Evolutionary conservation across 768 basidiomycete species (phyloP).

Genomic region (Chalciporus sphaerocephalus): DNA sequence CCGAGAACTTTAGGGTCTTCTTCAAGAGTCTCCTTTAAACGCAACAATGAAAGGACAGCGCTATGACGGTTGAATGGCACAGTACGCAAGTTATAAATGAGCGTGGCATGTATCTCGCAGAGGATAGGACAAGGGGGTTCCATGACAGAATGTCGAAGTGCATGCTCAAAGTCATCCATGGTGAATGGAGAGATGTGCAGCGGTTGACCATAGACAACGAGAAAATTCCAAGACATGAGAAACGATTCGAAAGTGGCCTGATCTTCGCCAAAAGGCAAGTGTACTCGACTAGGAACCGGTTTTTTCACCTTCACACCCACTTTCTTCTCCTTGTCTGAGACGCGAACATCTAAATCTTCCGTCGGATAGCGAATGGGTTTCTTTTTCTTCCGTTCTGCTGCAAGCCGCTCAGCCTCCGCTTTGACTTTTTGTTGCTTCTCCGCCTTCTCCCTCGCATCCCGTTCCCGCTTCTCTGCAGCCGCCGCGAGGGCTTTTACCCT

Average conservation of each 20-base stretch:
- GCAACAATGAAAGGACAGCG: conserved; percentile 63
- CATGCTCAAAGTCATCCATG: conserved; percentile 88
- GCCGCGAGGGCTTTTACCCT: conserved; percentile 38
- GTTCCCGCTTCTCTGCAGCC: conserved; percentile 59
- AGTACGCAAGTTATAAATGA: conserved; percentile 88
- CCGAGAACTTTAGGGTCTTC: conserved; percentile 47
- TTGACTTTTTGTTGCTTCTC: conserved; percentile 61
- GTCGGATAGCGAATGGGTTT: conserved; percentile 90
- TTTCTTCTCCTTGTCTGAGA: conserved; percentile 80
- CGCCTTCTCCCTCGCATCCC: conserved; percentile 65
- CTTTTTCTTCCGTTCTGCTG: conserved; percentile 81
- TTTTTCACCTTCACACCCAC: conserved; percentile 65
- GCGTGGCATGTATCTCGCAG: conserved; percentile 81
- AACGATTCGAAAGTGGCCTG: conserved; percentile 75
- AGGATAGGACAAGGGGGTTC: conserved; percentile 76
- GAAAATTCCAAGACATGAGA: conserved; percentile 90
- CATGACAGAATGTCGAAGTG: conserved; percentile 67
- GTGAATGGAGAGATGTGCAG: conserved; percentile 84
- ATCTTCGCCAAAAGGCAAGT: conserved; percentile 65
- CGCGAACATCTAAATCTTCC: conserved; percentile 81
- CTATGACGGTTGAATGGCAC: conserved; percentile 72
- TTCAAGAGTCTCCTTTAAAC: conserved; percentile 36
- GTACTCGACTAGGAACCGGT: conserved; percentile 57
- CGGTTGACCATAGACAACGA: conserved; percentile 89
- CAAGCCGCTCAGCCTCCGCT: conserved; percentile 67